Evolutionary conservation across 306 rosid species (phyloP), one percentile per base, ranked within the genome.

Genomic region (Acacia crassicarpa): DNA sequence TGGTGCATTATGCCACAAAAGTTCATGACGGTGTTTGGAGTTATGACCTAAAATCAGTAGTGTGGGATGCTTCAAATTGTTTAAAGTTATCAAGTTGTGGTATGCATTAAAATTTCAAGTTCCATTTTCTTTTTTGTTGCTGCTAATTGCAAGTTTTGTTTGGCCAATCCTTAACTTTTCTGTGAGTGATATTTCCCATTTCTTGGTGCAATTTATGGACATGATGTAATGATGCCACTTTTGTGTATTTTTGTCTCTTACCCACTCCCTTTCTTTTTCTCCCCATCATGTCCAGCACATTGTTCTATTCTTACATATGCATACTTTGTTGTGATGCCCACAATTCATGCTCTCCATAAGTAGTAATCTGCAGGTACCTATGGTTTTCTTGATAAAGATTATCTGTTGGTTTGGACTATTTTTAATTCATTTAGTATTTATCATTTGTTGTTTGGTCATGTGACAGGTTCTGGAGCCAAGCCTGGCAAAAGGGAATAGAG

Each of bases 381-480:
- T 69, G 45, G 5, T 15, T 10, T 33, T 51, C 54, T 23, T 54
- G 71, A 44, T 51, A 27, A 38, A 10, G 67, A 65, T 59, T 41
- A 65, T 61, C 35, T n/a, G 40, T 49, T 80, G 71, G 71, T 70
- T 80, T 72, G 59, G 77, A 19, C 72, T 25, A 70, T 78, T 43
- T 75, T 76, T 68, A 48, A 80, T 85, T 84, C 79, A 70, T 49
- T 45, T 17, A 69, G 23, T 44, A 59, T 72, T 81, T 75, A 35
- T 20, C 27, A 49, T 83, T 40, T 63, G 43, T 68, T 82, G 54
- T 72, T 30, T 73, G 85, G 56, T 87, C 62, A 59, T 65, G 84
- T 86, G 89, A 67, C 85, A 95, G 99, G 98, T 95, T 84, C 92
- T 95, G 20, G 99, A 92, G 83, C 98, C 99, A 72, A 95, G 97